These are phyloP conservation scores for Komagataella pastoris DNA, from an alignment of 805 yeast genomes.

Conservation along the genomic window DNA sequence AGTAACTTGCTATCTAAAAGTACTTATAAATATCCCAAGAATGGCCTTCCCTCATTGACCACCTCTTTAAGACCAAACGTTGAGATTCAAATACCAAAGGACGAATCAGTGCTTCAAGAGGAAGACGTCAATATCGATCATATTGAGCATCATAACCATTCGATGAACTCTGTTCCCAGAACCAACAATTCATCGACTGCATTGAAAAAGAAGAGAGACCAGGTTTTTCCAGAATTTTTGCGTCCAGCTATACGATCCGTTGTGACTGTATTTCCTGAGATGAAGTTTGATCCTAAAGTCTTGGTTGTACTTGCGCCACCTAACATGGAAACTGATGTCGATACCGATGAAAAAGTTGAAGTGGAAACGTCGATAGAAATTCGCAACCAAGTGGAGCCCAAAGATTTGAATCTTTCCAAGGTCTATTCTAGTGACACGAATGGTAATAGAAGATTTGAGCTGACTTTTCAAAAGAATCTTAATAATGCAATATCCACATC, in stretches of 20 bases:
- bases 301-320: slow-evolving; percentile 3
- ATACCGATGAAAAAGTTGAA: slow-evolving; percentile 10
- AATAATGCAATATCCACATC: slow-evolving; percentile 28
- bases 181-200: neutral
- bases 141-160: slow-evolving; percentile 22
- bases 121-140: slow-evolving; percentile 26
- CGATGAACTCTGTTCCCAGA: slow-evolving; percentile 15
- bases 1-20: slow-evolving; percentile 22
- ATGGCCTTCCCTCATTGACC: slow-evolving; percentile 26
- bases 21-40: slow-evolving; percentile 18
- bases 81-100: slow-evolving; percentile 41
- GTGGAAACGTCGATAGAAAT: slow-evolving; percentile 22
- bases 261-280: slow-evolving; percentile 15
- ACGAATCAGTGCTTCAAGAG: slow-evolving; percentile 11
- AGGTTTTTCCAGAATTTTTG: slow-evolving; percentile 16
- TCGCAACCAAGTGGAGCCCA: slow-evolving; percentile 23
- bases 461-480: slow-evolving; percentile 33
- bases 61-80: slow-evolving; percentile 51
- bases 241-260: slow-evolving; percentile 13
- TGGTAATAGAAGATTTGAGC: slow-evolving; percentile 24
- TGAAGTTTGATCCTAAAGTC: slow-evolving; percentile 17
- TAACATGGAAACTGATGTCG: neutral
- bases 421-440: slow-evolving; percentile 14
- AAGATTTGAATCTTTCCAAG: slow-evolving; percentile 13
- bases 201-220: slow-evolving; percentile 19